Conservation (phyloP, 2,329 filamentous ascomycete species). For the Curvularia verruculosa region DNA sequence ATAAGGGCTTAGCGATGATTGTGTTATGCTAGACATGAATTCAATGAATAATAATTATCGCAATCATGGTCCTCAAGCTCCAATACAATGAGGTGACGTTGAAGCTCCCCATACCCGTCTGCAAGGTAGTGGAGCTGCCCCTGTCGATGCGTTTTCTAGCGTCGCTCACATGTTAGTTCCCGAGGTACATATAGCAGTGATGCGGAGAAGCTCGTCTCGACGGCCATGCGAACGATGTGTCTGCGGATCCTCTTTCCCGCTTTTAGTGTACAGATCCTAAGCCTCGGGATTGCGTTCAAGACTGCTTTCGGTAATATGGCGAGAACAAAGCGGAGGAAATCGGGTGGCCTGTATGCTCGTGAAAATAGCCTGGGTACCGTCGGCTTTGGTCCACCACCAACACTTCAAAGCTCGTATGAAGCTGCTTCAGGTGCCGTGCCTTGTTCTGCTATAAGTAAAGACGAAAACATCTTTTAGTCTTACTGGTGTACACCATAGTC, state of each 20-base stretch:
- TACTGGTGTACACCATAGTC: background rate
- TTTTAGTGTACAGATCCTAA: constrained; percentile 3
- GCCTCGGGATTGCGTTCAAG: background rate
- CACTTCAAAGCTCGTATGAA: background rate
- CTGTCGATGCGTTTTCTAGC: constrained; percentile 31
- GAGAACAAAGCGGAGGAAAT: constrained; percentile 7
- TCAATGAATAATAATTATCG: constrained; percentile 32
- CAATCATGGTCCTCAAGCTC: constrained; percentile 11
- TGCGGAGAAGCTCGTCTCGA: constrained; percentile 7
- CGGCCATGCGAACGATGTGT: constrained; percentile 3
- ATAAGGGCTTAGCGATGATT: constrained; percentile 22
- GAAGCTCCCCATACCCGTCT: constrained; percentile 19
- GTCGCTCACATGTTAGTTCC: constrained; percentile 23
- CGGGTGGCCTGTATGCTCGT: constrained; percentile 1
- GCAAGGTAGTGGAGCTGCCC: constrained; percentile 26
- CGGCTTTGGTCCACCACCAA: constrained; percentile 1
- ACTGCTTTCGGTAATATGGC: constrained; percentile 5
- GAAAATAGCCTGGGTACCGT: constrained; percentile 3
- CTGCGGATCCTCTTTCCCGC: constrained; percentile 7
- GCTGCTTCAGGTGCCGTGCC: background rate
- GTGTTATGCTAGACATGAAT: constrained; percentile 40
- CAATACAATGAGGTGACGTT: constrained; percentile 11
- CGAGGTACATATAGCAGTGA: constrained; percentile 19
- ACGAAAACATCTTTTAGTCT: background rate
- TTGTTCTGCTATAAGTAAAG: background rate